These are phyloP conservation scores for Leptodontidium sp. DNA, from an alignment of 2,329 filamentous ascomycete species.

Conservation along the genomic window DNA sequence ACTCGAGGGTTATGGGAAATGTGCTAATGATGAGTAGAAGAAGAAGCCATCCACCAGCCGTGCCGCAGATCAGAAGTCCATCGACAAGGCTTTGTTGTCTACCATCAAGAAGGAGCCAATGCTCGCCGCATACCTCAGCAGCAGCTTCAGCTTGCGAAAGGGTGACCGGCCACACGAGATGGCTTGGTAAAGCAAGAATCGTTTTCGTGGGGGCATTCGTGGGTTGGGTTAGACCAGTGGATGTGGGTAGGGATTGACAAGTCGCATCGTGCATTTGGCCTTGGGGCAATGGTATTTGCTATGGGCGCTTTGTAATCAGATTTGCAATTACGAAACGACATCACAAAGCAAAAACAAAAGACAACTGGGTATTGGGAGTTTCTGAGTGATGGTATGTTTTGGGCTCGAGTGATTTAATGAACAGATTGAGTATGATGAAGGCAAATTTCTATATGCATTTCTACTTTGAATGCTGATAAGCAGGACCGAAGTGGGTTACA, in stretches of 20 bases:
- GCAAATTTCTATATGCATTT: neutral
- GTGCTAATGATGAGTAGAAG: conserved; percentile 70
- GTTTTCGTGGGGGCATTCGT: conserved; percentile 33
- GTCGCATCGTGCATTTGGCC: conserved; percentile 69
- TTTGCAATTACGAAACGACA: conserved; percentile 48
- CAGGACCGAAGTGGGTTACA: neutral
- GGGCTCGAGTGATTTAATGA: conserved; percentile 20
- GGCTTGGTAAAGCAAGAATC: conserved; percentile 80
- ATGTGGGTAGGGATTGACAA: conserved; percentile 62
- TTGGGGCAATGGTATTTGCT: conserved; percentile 61
- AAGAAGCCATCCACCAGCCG: conserved; percentile 93
- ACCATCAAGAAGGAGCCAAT: conserved; percentile 98
- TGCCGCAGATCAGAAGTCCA: conserved; percentile 95
- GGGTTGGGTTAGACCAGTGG: conserved; percentile 49
- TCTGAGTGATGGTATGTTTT: conserved; percentile 18
- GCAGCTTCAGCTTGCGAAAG: conserved; percentile 98
- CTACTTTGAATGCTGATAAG: neutral
- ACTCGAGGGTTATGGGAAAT: conserved; percentile 12
- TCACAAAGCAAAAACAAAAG: conserved; percentile 38
- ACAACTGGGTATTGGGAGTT: conserved; percentile 8
- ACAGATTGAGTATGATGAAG: neutral
- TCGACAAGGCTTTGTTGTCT: conserved; percentile 95
- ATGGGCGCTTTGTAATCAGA: conserved; percentile 49
- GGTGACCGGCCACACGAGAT: conserved; percentile 99
- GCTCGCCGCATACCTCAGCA: conserved; percentile 91